phyloP scores from a whole-genome alignment of 805 yeast genomes.

The Priceomyces fermenticarens region DNA sequence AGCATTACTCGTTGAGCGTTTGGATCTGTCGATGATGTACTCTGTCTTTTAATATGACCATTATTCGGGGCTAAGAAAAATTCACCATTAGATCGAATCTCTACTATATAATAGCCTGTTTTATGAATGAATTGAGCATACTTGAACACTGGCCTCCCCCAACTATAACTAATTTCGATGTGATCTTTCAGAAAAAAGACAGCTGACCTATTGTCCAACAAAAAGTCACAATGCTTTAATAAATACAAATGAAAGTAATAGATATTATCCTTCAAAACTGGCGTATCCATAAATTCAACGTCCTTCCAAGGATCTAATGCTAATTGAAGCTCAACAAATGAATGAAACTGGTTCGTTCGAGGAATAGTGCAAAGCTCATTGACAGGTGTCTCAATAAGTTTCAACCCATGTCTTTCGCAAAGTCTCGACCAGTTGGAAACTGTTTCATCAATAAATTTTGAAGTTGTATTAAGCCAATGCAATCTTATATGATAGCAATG shows the following conservation, averaged over 20 bases:
- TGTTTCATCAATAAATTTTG: slow-evolving; percentile 47
- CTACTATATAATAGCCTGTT: slow-evolving; percentile 88
- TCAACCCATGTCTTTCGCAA: slow-evolving; percentile 82
- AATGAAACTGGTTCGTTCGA: slow-evolving; percentile 78
- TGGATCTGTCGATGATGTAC: slow-evolving; percentile 40
- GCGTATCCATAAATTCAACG: slow-evolving; percentile 42
- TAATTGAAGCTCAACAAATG: slow-evolving; percentile 67
- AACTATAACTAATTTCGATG: slow-evolving; percentile 75
- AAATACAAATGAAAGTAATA: slow-evolving; percentile 78
- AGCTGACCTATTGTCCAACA: slow-evolving; percentile 78
- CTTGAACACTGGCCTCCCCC: slow-evolving; percentile 85
- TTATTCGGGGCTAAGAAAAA: slow-evolving; percentile 85
- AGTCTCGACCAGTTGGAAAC: slow-evolving; percentile 64
- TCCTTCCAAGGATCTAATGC: slow-evolving; percentile 73
- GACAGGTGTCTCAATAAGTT: slow-evolving; percentile 85
- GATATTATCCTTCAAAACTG: slow-evolving; percentile 46
- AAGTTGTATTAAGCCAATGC: slow-evolving; percentile 92
- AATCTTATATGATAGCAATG: slow-evolving; percentile 88
- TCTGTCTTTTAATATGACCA: slow-evolving; percentile 71
- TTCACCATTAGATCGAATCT: slow-evolving; percentile 73
- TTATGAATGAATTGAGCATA: slow-evolving; percentile 87
- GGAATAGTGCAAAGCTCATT: slow-evolving; percentile 79
- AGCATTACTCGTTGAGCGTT: slow-evolving; percentile 70
- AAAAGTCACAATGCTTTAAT: slow-evolving; percentile 66
- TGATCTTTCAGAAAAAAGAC: slow-evolving; percentile 50